These are phyloP conservation scores for Petunia axillaris DNA, from an alignment of 257 asterid genomes.

Conservation along the genomic window DNA sequence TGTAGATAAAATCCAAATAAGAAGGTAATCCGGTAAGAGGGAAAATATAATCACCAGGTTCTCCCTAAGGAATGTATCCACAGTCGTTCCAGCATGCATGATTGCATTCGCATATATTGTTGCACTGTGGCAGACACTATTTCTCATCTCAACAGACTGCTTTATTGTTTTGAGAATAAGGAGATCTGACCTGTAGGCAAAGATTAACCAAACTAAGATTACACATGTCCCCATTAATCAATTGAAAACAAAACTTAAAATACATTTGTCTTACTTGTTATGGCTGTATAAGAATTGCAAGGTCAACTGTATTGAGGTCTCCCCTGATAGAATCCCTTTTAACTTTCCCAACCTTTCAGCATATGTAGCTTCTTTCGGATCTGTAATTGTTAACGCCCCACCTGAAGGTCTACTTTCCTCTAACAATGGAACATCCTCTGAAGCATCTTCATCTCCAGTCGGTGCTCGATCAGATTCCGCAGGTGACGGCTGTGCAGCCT, in stretches of 20 bases:
- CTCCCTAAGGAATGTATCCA: conserved; percentile 92
- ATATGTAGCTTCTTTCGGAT: conserved; percentile 64
- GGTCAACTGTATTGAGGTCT: conserved; percentile 89
- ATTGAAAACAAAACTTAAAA: neutral
- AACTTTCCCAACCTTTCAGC: conserved; percentile 71
- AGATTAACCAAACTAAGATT: conserved; percentile 30
- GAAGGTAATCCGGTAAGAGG: conserved; percentile 9
- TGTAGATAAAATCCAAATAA: conserved; percentile 5
- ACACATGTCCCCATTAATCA: neutral
- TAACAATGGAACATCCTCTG: conserved; percentile 70
- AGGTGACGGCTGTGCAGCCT: conserved; percentile 47
- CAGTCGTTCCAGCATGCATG: conserved; percentile 99
- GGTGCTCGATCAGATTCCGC: conserved; percentile 49
- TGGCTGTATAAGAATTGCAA: conserved; percentile 91
- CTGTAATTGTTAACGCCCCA: conserved; percentile 35
- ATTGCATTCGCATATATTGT: conserved; percentile 94
- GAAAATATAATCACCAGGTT: conserved; percentile 60
- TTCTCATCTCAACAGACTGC: conserved; percentile 97
- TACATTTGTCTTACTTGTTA: conserved; percentile 67
- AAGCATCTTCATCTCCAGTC: conserved; percentile 41
- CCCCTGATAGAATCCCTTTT: conserved; percentile 89
- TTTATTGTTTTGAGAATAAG: conserved; percentile 93
- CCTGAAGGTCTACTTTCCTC: conserved; percentile 58
- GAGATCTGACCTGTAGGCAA: conserved; percentile 82
- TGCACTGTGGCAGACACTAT: conserved; percentile 95